These are phyloP conservation scores for Leptodontidium sp. DNA, from an alignment of 2,329 filamentous ascomycete species.

Conservation along the genomic window DNA sequence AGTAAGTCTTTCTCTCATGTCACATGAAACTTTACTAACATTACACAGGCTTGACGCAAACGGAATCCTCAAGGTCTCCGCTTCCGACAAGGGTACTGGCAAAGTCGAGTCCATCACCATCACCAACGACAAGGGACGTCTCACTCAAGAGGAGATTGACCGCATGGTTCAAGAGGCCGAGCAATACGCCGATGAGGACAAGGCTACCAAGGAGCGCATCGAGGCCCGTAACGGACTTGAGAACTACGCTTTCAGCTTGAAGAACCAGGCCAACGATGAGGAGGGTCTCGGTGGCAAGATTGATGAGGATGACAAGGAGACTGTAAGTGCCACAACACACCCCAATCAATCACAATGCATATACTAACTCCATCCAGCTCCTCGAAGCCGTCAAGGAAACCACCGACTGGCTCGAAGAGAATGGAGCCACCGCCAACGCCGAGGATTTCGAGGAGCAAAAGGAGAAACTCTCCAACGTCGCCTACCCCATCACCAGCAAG, in stretches of 20 bases:
- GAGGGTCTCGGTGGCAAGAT: slow-evolving; percentile 98
- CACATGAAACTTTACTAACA: neutral
- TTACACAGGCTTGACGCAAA: slow-evolving; percentile 80
- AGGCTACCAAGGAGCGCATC: slow-evolving; percentile 96
- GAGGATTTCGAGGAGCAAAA: slow-evolving; percentile 99
- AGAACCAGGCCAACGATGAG: slow-evolving; percentile 98
- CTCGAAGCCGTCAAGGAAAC: slow-evolving; percentile 97
- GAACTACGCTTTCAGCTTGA: slow-evolving; percentile 98
- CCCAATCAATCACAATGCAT: neutral
- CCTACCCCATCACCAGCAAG: slow-evolving; percentile 99
- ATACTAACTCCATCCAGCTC: slow-evolving; percentile 62
- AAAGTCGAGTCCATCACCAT: slow-evolving; percentile 98
- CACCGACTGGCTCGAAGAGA: slow-evolving; percentile 96
- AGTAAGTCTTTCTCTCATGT: slow-evolving; percentile 48
- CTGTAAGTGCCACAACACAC: slow-evolving; percentile 61
- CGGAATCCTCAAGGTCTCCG: slow-evolving; percentile 96
- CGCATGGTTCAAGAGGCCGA: slow-evolving; percentile 99
- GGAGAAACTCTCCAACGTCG: slow-evolving; percentile 96
- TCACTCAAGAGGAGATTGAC: slow-evolving; percentile 96
- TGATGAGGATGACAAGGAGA: slow-evolving; percentile 97
- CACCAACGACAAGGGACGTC: slow-evolving; percentile 98
- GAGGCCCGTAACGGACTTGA: slow-evolving; percentile 96
- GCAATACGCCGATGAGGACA: slow-evolving; percentile 99
- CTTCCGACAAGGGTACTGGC: slow-evolving; percentile 97
- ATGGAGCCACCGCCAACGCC: slow-evolving; percentile 81